phyloP scores from a whole-genome alignment of 768 basidiomycete genomes.

The Lactarius pseudohatsudake region DNA sequence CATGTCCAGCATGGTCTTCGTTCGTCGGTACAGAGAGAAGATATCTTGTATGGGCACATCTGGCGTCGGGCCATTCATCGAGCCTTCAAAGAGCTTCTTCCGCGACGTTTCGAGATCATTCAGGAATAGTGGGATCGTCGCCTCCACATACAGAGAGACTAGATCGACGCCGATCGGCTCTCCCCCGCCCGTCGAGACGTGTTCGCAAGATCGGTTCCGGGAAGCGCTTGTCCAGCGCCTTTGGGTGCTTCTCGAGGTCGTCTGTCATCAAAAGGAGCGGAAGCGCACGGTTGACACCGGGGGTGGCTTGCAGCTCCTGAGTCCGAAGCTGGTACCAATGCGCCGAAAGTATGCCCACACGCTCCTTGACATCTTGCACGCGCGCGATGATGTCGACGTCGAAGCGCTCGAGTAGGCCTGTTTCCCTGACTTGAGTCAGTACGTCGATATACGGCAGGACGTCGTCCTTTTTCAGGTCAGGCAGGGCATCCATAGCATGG shows the following conservation, averaged over 20 bases:
- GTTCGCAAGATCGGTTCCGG: conserved; percentile 82
- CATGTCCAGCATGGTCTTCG: conserved; percentile 76
- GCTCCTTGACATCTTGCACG: conserved; percentile 64
- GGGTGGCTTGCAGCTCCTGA: conserved; percentile 60
- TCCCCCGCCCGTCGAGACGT: conserved; percentile 32
- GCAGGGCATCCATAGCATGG: conserved; percentile 76
- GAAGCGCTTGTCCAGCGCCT: conserved; percentile 84
- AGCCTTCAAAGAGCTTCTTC: conserved; percentile 76
- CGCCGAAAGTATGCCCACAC: conserved; percentile 56
- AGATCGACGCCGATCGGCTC: conserved; percentile 51
- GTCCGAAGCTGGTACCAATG: conserved; percentile 64
- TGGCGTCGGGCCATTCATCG: conserved; percentile 83
- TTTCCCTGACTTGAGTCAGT: conserved; percentile 69
- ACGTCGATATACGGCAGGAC: conserved; percentile 63
- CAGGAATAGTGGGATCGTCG: conserved; percentile 63
- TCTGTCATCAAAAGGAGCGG: conserved; percentile 83
- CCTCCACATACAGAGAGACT: conserved; percentile 71
- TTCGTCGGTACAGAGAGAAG: conserved; percentile 80
- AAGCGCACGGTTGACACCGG: conserved; percentile 78
- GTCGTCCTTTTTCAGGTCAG: conserved; percentile 70
- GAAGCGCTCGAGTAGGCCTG: conserved; percentile 68
- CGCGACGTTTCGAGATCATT: conserved; percentile 66
- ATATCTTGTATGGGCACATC: conserved; percentile 89
- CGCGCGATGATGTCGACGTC: conserved; percentile 72
- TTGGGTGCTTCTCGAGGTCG: conserved; percentile 85